Base-by-base conservation (phyloP, 208 protist genomes). In the Polymyxa betae region DNA sequence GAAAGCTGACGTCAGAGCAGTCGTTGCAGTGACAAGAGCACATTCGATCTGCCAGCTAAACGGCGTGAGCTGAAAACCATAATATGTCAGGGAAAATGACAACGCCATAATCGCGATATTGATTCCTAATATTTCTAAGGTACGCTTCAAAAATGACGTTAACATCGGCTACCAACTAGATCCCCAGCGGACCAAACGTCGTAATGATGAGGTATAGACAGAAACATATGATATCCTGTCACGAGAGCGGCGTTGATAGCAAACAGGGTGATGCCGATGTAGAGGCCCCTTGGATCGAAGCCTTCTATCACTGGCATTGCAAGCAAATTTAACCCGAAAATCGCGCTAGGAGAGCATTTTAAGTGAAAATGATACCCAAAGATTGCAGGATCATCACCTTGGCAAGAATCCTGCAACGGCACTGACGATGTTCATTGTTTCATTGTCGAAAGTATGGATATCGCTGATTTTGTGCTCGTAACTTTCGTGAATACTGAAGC, bases 341-440 rank as follows among this genome's bases (percentile, higher is more conserved):
- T 16, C 54, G 54, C 54, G 29, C 54, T 66, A n/a, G n/a, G n/a
- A n/a, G n/a, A n/a, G n/a, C n/a, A n/a, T n/a, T n/a, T n/a, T n/a
- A n/a, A n/a, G n/a, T n/a, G n/a, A n/a, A n/a, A n/a, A n/a, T n/a
- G n/a, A n/a, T n/a, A n/a, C n/a, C n/a, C n/a, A n/a, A n/a, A n/a
- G n/a, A n/a, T n/a, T n/a, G n/a, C n/a, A n/a, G n/a, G n/a, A 29
- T 16, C 20, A 29, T 66, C 54, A 66, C 54, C 54, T 66, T 66
- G 54, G 54, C 16, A 29, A 16, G 54, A 66, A 66, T 66, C 54
- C 54, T 32, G 29, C 54, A 66, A 66, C 29, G 54, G 54, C 54
- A 29, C 54, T 66, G 54, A 66, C 29, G 54, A 66, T 66, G 29
- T 66, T 66, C 54, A 66, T 66, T 66, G 54, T 66, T 29, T 66